phyloP scores from a whole-genome alignment of 176 grass and related monocot genomes.

The Eleusine indica region DNA sequence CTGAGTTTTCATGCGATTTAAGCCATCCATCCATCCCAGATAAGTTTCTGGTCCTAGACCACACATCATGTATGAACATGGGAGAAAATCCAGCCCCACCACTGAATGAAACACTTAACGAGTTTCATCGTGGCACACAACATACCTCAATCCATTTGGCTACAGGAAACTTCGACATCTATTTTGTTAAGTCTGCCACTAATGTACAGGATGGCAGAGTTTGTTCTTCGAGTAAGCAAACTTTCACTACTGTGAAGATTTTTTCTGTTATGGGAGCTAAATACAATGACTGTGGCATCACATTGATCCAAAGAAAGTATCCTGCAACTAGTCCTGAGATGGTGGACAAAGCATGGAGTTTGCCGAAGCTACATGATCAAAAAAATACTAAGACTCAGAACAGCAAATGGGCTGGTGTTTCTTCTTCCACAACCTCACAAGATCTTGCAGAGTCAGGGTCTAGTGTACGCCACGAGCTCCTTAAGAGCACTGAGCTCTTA shows the following conservation, averaged over 20 bases:
- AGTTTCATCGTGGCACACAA: slow-evolving; percentile 40
- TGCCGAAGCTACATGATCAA: slow-evolving; percentile 69
- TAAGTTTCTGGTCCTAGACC: slow-evolving; percentile 82
- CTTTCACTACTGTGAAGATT: slow-evolving; percentile 76
- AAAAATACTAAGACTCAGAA: slow-evolving; percentile 51
- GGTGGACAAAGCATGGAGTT: slow-evolving; percentile 70
- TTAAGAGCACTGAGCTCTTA: slow-evolving; percentile 77
- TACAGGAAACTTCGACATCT: slow-evolving; percentile 64
- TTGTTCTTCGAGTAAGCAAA: slow-evolving; percentile 43
- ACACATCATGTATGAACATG: slow-evolving; percentile 49
- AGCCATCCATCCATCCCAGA: slow-evolving; percentile 57
- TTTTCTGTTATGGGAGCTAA: slow-evolving; percentile 59
- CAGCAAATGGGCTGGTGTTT: slow-evolving; percentile 71
- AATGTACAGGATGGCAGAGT: slow-evolving; percentile 39
- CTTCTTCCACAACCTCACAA: slow-evolving; percentile 60
- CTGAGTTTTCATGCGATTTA: slow-evolving; percentile 56
- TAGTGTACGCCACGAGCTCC: slow-evolving; percentile 63
- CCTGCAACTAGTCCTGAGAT: slow-evolving; percentile 58
- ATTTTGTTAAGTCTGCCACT: slow-evolving; percentile 64
- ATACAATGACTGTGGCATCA: slow-evolving; percentile 55
- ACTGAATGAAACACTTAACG: slow-evolving; percentile 46
- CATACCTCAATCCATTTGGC: slow-evolving; percentile 75
- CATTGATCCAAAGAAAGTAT: slow-evolving; percentile 63
- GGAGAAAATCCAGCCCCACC: slow-evolving; percentile 38
- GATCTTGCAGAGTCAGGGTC: slow-evolving; percentile 65